Evolutionary conservation across 2,329 filamentous ascomycete species (phyloP).

Genomic region (Aspergillus glaucus): DNA sequence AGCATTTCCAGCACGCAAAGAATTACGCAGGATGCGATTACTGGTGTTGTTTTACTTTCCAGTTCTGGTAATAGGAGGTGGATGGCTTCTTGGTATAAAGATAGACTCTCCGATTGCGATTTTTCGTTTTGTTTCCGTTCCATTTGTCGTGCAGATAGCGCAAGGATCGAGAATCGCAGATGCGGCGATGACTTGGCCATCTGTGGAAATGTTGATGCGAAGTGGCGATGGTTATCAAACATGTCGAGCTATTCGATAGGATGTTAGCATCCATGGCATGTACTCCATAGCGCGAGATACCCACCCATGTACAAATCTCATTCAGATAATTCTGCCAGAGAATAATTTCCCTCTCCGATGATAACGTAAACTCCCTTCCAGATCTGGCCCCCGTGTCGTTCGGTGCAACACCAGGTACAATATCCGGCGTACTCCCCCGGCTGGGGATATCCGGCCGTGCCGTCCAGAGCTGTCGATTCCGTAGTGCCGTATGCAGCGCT

Average conservation of each 20-base stretch:
- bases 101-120: slow-evolving; percentile 40
- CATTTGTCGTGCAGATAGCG: slow-evolving; percentile 47
- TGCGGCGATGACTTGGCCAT: slow-evolving; percentile 42
- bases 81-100: slow-evolving; percentile 48
- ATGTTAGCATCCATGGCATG: background rate
- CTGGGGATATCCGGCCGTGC: slow-evolving; percentile 38
- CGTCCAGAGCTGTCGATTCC: slow-evolving; percentile 42
- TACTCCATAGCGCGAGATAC: background rate
- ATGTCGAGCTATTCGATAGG: slow-evolving; percentile 41
- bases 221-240: slow-evolving; percentile 46
- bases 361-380: slow-evolving; percentile 19
- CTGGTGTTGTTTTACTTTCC: slow-evolving; percentile 41
- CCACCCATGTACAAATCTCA: slow-evolving; percentile 25
- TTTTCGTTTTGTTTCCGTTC: slow-evolving; percentile 40
- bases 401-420: slow-evolving; percentile 6
- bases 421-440: slow-evolving; percentile 17
- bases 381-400: slow-evolving; percentile 10
- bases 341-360: slow-evolving; percentile 24
- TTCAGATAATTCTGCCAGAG: slow-evolving; percentile 27
- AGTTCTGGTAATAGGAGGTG: slow-evolving; percentile 44
- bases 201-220: slow-evolving; percentile 44
- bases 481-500: slow-evolving; percentile 41
- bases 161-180: slow-evolving; percentile 46
- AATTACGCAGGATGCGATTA: slow-evolving; percentile 49
- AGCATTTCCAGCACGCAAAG: slow-evolving; percentile 51